A percentile compares a stretch with the other conserved stretches of the same genome.
Conservation (phyloP, 495 filamentous ascomycete species). For the Jackrogersella minutella region DNA sequence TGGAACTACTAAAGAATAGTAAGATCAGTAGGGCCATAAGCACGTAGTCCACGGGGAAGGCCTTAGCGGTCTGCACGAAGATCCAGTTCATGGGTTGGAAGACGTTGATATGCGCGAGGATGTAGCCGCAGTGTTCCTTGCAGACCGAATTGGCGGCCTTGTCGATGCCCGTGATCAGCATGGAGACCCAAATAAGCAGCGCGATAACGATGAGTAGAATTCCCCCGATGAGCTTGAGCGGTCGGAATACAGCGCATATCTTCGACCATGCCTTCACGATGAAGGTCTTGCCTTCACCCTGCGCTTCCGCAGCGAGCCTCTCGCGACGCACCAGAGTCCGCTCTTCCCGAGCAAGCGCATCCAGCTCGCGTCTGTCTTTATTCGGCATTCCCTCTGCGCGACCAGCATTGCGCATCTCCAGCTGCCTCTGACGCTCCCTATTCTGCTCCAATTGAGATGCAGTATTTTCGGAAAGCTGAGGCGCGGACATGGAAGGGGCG, state of each 20-base stretch:
- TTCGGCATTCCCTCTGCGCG: constrained; percentile 75
- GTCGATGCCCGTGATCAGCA: constrained; percentile 95
- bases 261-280: constrained; percentile 78
- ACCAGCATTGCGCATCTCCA: constrained; percentile 85
- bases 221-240: constrained; percentile 86
- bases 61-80: constrained; percentile 79
- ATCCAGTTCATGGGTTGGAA: constrained; percentile 96
- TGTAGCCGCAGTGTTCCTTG: constrained; percentile 89
- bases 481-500: constrained; percentile 79
- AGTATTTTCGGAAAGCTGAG: constrained; percentile 76
- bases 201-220: constrained; percentile 75
- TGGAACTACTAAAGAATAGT: constrained; percentile 83
- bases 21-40: constrained; percentile 84
- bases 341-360: constrained; percentile 86
- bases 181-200: constrained; percentile 82
- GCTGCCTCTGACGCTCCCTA: constrained; percentile 86
- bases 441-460: constrained; percentile 82
- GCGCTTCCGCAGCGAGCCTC: constrained; percentile 81
- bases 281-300: constrained; percentile 73
- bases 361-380: constrained; percentile 88
- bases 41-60: constrained; percentile 92
- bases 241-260: constrained; percentile 76
- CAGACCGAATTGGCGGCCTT: constrained; percentile 95
- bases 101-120: constrained; percentile 87
- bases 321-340: constrained; percentile 89